Evolutionary conservation across 1,284 basidiomycete genomes (phyloP).

Genomic region (Ceratobasidium sp.): DNA sequence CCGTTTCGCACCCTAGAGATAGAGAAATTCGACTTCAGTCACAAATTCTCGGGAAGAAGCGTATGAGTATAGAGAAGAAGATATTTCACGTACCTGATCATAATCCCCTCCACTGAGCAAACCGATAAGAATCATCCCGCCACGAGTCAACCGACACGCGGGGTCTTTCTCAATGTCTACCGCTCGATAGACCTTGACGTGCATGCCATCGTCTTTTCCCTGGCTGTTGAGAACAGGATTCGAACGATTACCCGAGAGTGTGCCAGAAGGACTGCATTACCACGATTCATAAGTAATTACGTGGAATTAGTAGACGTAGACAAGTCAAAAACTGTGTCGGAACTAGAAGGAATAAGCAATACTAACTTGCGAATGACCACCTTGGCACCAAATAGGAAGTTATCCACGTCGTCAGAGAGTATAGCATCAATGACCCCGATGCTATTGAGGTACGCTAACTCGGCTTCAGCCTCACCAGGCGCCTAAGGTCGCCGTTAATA

Average conservation of each 20-base stretch:
- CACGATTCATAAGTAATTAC: conserved; percentile 25
- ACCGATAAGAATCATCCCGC: conserved; percentile 87
- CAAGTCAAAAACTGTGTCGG: neutral
- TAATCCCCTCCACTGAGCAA: conserved; percentile 94
- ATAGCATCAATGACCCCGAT: conserved; percentile 90
- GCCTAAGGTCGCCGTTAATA: conserved; percentile 65
- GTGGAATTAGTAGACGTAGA: neutral
- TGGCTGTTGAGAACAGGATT: conserved; percentile 72
- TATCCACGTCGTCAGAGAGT: conserved; percentile 94
- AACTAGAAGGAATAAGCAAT: neutral
- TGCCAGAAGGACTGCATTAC: conserved; percentile 73
- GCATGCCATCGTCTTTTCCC: conserved; percentile 80
- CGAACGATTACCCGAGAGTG: conserved; percentile 74
- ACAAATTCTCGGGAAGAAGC: neutral
- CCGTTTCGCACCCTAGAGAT: conserved; percentile 46
- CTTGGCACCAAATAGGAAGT: conserved; percentile 88
- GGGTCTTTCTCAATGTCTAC: conserved; percentile 66
- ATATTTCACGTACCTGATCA: conserved; percentile 64
- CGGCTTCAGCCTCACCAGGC: conserved; percentile 96
- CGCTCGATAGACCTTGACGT: conserved; percentile 75
- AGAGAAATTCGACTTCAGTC: conserved; percentile 2
- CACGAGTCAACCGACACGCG: conserved; percentile 73
- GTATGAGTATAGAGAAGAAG: neutral
- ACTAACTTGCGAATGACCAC: conserved; percentile 83
- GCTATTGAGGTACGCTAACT: conserved; percentile 88